Conservation (phyloP, 2,329 filamentous ascomycete species). For the Dryadomyces quercivorus region DNA sequence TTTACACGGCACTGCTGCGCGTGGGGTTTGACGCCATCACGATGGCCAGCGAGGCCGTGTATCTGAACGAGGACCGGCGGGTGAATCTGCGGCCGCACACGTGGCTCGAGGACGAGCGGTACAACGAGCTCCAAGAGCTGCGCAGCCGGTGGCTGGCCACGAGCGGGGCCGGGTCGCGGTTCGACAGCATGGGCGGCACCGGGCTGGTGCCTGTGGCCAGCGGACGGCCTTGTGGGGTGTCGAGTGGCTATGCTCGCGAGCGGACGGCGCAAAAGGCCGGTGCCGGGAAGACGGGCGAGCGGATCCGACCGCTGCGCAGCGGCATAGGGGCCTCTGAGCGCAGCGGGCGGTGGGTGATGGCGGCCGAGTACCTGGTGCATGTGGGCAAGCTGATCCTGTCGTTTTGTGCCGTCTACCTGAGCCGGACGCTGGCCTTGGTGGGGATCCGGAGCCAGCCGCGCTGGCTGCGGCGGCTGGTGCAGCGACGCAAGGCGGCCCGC, state of each 20-base stretch:
- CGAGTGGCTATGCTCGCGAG: conserved; percentile 57
- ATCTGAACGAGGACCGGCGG: conserved; percentile 72
- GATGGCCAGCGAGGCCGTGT: conserved; percentile 90
- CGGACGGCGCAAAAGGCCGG: conserved; percentile 49
- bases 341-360: conserved; percentile 67
- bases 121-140: conserved; percentile 60
- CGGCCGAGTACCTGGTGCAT: conserved; percentile 61
- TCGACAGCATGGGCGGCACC: conserved; percentile 40
- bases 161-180: conserved; percentile 32
- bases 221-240: conserved; percentile 21
- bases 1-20: conserved; percentile 81
- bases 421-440: conserved; percentile 41
- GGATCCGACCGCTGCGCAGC: conserved; percentile 31
- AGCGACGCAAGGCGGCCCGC: conserved; percentile 22
- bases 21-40: conserved; percentile 81
- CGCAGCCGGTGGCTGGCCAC: conserved; percentile 37
- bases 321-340: conserved; percentile 72
- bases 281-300: conserved; percentile 31
- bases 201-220: conserved; percentile 42
- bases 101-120: conserved; percentile 82
- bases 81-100: conserved; percentile 66
- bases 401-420: conserved; percentile 40
- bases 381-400: conserved; percentile 55
- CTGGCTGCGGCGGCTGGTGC: conserved; percentile 47
- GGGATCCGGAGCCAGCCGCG: conserved; percentile 50